Evolutionary conservation across 768 basidiomycete species (phyloP).

Genomic region (Termitomyces sp.): DNA sequence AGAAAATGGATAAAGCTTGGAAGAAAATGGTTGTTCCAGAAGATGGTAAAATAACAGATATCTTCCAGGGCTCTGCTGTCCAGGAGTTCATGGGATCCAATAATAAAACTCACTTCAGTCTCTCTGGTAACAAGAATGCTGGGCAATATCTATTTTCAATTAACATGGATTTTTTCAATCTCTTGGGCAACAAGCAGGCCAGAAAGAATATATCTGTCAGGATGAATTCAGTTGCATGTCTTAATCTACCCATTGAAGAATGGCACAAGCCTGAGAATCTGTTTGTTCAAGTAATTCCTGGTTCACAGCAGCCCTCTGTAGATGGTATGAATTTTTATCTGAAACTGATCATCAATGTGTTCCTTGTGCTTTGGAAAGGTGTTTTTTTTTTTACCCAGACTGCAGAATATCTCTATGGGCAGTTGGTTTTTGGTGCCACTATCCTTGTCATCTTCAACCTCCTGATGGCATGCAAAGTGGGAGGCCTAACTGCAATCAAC

Average conservation of each 20-base stretch:
- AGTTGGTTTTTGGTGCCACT: not conserved
- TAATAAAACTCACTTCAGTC: too few relatives aligned
- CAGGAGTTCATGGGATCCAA: too few relatives aligned
- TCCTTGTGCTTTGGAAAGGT: slow-evolving; percentile 14
- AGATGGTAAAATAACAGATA: too few relatives aligned
- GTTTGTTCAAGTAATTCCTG: slow-evolving; percentile 27
- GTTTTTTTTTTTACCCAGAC: slow-evolving; percentile 9
- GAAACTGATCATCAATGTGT: slow-evolving; percentile 8
- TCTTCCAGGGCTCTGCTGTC: too few relatives aligned
- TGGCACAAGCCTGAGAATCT: slow-evolving; percentile 26
- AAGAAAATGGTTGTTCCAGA: slow-evolving; percentile 9
- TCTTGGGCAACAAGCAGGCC: too few relatives aligned
- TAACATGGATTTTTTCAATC: too few relatives aligned
- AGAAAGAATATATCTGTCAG: too few relatives aligned
- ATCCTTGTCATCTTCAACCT: slow-evolving; percentile 20
- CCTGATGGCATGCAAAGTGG: slow-evolving; percentile 19
- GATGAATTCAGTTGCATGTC: too few relatives aligned
- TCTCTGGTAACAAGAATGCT: too few relatives aligned
- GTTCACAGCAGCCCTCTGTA: slow-evolving; percentile 23
- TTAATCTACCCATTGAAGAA: not conserved
- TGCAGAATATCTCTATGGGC: not conserved
- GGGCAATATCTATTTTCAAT: too few relatives aligned
- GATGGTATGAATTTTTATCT: slow-evolving; percentile 17
- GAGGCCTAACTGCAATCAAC: slow-evolving; percentile 15
- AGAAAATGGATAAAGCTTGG: slow-evolving; percentile 16